phyloP scores from a whole-genome alignment of 129 eudicot genomes.

The Erigeron canadensis region DNA sequence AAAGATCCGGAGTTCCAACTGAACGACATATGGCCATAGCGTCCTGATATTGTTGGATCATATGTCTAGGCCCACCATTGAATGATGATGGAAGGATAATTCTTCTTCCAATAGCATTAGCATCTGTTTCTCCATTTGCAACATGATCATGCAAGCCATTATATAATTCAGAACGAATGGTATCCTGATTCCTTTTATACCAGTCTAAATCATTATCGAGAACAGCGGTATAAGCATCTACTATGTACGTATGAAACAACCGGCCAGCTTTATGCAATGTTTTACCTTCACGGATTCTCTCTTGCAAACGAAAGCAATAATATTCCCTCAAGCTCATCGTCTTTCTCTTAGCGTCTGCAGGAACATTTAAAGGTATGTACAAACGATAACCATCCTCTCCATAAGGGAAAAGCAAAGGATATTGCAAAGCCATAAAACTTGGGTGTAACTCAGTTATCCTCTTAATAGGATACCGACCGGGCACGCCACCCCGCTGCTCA shows the following conservation, averaged over 20 bases:
- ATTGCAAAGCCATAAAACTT: neutral
- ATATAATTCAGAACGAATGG: neutral
- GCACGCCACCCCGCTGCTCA: neutral
- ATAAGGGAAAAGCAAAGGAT: neutral
- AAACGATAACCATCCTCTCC: neutral
- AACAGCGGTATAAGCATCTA: neutral
- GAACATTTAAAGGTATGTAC: neutral
- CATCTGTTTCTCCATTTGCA: neutral
- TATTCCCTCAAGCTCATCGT: neutral
- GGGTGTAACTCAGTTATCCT: neutral
- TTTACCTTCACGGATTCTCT: neutral
- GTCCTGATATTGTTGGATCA: neutral
- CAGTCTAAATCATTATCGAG: neutral
- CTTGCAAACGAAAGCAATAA: neutral
- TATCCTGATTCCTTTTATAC: neutral
- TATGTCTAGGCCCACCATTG: neutral
- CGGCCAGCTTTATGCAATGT: neutral
- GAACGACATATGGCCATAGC: neutral
- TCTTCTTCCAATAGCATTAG: neutral
- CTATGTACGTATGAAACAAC: neutral
- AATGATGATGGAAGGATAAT: neutral
- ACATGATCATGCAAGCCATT: neutral
- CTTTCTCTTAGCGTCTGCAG: neutral
- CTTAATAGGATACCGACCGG: neutral
- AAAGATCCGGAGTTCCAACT: neutral